These are phyloP conservation scores for Wickerhamiella lipophila DNA, from an alignment of 805 yeast species.

Conservation along the genomic window DNA sequence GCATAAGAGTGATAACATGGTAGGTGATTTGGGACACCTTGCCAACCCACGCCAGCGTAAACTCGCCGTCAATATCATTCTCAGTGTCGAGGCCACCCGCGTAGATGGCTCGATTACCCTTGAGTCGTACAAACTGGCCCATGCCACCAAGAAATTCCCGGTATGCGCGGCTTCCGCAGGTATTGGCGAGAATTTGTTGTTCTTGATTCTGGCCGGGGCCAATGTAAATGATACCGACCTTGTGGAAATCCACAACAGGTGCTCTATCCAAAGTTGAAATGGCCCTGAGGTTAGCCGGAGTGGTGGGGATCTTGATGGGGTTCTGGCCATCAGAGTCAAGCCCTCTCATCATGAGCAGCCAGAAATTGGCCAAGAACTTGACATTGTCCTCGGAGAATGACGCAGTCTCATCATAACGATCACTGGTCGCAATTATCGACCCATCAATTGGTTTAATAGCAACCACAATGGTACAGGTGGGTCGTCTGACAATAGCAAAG, in stretches of 20 bases:
- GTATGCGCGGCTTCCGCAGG: conserved; percentile 50
- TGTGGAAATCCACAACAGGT: conserved; percentile 66
- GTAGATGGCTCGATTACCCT: conserved; percentile 40
- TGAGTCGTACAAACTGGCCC: conserved; percentile 49
- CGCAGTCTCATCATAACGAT: not conserved
- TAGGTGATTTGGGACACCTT: conserved; percentile 58
- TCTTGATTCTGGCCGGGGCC: conserved; percentile 56
- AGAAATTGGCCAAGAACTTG: conserved; percentile 11
- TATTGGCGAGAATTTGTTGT: conserved; percentile 48
- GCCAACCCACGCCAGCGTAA: conserved; percentile 59
- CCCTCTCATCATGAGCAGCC: conserved; percentile 12
- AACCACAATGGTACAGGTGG: conserved; percentile 41
- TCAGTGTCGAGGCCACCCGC: conserved; percentile 73
- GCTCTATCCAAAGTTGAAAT: conserved; percentile 54
- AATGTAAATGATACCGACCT: conserved; percentile 65
- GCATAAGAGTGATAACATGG: conserved; percentile 79
- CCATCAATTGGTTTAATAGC: conserved; percentile 13
- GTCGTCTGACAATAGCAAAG: conserved; percentile 41
- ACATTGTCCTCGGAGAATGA: not conserved
- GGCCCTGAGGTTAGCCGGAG: conserved; percentile 38
- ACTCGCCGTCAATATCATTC: conserved; percentile 60
- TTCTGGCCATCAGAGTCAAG: conserved; percentile 3
- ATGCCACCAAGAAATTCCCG: conserved; percentile 44
- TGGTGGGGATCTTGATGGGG: conserved; percentile 37
- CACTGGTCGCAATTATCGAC: not conserved